A percentile compares a stretch with the other conserved stretches of the same genome.
Evolutionary conservation across 2,329 filamentous ascomycete species (phyloP).

Genomic region (Penicillium sp.): DNA sequence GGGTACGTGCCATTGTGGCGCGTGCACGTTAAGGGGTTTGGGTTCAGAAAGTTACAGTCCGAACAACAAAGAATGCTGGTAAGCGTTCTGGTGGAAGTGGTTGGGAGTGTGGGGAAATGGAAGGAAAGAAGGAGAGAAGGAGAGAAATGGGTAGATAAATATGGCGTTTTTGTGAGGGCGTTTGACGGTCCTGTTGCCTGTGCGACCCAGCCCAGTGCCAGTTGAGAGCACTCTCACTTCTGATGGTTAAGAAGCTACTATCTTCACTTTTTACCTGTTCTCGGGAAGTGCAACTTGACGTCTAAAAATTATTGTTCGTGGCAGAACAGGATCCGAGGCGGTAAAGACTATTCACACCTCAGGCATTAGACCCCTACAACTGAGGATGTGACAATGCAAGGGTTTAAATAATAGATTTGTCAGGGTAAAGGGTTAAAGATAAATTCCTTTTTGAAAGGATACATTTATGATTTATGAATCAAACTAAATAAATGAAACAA

Average conservation of each 20-base stretch:
- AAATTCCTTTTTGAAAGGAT: not conserved
- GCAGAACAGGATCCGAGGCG: not conserved
- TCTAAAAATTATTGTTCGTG: not conserved
- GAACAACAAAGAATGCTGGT: not conserved
- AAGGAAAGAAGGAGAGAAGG: slow-evolving; percentile 1
- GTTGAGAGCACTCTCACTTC: not conserved
- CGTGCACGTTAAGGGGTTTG: not conserved
- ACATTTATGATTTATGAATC: not conserved
- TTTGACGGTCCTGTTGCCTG: not conserved
- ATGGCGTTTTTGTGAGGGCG: not conserved
- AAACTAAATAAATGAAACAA: slow-evolving; percentile 7
- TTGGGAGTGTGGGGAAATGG: slow-evolving; percentile 2
- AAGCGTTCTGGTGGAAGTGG: not conserved
- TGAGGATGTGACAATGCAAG: not conserved
- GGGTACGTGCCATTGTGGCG: slow-evolving; percentile 36
- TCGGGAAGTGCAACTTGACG: not conserved
- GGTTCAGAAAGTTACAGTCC: not conserved
- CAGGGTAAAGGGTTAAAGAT: not conserved
- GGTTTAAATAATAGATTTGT: not conserved
- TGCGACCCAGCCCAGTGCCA: not conserved
- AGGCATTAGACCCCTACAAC: not conserved
- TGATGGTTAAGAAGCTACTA: not conserved
- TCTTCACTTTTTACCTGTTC: not conserved
- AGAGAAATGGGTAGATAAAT: not conserved
- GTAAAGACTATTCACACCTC: not conserved